Evolutionary conservation across 2,329 filamentous ascomycete species (phyloP), one percentile per base, ranked within the genome.

Genomic region (Onygena corvina): DNA sequence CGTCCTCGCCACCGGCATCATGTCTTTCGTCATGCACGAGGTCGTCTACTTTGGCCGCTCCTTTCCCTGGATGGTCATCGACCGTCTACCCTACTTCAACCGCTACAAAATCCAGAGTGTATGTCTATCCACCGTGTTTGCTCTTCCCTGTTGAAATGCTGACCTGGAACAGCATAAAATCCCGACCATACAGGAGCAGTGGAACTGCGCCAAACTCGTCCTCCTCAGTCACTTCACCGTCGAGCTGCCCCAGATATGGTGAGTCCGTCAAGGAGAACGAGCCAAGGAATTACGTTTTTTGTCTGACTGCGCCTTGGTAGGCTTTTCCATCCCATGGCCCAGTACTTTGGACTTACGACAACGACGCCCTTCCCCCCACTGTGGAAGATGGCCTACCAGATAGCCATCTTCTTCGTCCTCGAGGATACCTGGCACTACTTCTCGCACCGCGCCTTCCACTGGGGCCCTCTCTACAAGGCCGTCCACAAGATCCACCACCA

Each of bases 401-500:
- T 98, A 58, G 78, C 82, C 53, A 76, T 96, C 64, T 93, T 96
- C 76, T 98, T 98, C 71, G 77, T 96, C 52, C 71, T 95, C 62
- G 92, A 98, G 69, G 92, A 98, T 69, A 74, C 90, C 57, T 98
- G 92, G 92, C 92, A 98, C 71, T 98, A 98, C 76, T 96, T 89
- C 82, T 81, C 80, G 58, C 92, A 98, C 72, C 87, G 92, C 59
- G 79, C 78, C 36, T 80, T 98, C 71, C 92, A 98, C 76, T 93
- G 87, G 74, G 89, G 86, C 18, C 86, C 88, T 33, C 81, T 98
- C 4, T 98, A 98, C 80, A 94, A 88, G 75, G 79, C 82, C 62
- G 86, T 98, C 61, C 92, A 98, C 79, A 98, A 98, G 75, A 89
- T 98, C 60, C 92, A 98, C 73, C 92, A 98, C 75, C 90, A 92